Evolutionary conservation across 768 basidiomycete genomes (phyloP).

Genomic region (Ephemerocybe angulata): DNA sequence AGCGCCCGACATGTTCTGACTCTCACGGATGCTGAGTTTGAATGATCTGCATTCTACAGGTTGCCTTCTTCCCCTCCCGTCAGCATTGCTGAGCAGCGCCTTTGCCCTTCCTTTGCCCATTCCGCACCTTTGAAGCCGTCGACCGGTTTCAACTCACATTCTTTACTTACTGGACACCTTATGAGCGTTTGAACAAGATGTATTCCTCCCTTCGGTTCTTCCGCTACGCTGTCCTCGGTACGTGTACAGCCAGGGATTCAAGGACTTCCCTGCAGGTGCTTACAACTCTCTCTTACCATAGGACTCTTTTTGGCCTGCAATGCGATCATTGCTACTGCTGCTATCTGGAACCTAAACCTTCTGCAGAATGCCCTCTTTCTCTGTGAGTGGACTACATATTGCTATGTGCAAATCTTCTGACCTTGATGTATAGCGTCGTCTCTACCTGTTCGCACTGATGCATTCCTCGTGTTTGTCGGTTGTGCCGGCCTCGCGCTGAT

Average conservation of each 20-base stretch:
- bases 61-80: conserved; percentile 1
- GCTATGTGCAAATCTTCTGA: not conserved
- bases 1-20: not conserved
- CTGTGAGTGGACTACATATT: conserved; percentile 7
- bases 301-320: conserved; percentile 61
- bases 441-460: conserved; percentile 44
- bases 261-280: not conserved
- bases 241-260: conserved; percentile 14
- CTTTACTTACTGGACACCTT: conserved; percentile 15
- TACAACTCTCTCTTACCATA: conserved; percentile 22
- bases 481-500: conserved; percentile 54
- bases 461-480: conserved; percentile 58
- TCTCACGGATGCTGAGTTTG: conserved; percentile 6
- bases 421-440: conserved; percentile 12
- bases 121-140: conserved; percentile 22
- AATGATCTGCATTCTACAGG: not conserved
- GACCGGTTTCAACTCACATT: conserved; percentile 32
- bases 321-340: conserved; percentile 59
- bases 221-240: conserved; percentile 64
- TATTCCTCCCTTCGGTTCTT: conserved; percentile 37
- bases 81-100: not conserved
- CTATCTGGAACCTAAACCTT: conserved; percentile 67
- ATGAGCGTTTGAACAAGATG: not conserved
- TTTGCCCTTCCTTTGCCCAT: not conserved
- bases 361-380: conserved; percentile 18